Conservation (phyloP, 1,139 yeast genomes). For the Lodderomyces margitis region DNA sequence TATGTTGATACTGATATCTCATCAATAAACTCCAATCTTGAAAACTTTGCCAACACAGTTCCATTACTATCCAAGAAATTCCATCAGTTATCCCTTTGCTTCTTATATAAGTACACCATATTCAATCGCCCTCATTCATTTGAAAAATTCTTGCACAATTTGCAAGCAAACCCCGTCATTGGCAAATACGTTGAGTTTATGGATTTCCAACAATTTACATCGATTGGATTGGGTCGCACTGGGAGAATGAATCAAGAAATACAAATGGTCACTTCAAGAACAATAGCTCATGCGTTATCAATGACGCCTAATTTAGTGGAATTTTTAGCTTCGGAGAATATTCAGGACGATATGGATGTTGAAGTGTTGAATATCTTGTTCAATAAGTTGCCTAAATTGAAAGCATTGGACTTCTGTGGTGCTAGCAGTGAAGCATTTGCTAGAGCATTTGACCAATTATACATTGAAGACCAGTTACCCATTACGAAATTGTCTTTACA, state of each 20-base stretch:
- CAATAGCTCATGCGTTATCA: slow-evolving; percentile 61
- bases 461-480: slow-evolving; percentile 24
- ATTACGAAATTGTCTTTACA: slow-evolving; percentile 69
- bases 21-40: slow-evolving; percentile 44
- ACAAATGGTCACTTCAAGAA: slow-evolving; percentile 80
- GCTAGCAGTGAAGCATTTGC: slow-evolving; percentile 68
- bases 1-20: slow-evolving; percentile 38
- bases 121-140: slow-evolving; percentile 83
- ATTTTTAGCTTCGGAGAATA: slow-evolving; percentile 80
- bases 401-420: slow-evolving; percentile 86
- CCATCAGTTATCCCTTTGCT: slow-evolving; percentile 33
- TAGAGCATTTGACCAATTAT: slow-evolving; percentile 52
- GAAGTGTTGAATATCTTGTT: slow-evolving; percentile 58
- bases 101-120: slow-evolving; percentile 63
- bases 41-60: slow-evolving; percentile 40
- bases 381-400: slow-evolving; percentile 56
- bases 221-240: slow-evolving; percentile 87
- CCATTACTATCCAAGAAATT: slow-evolving; percentile 38
- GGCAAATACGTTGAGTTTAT: slow-evolving; percentile 73
- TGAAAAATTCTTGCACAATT: slow-evolving; percentile 63
- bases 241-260: slow-evolving; percentile 88
- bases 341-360: slow-evolving; percentile 77
- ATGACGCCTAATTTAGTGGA: slow-evolving; percentile 70
- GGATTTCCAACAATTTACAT: slow-evolving; percentile 87
- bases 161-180: slow-evolving; percentile 46